phyloP scores from a whole-genome alignment of 805 yeast species.

The Clavispora carvajalis region DNA sequence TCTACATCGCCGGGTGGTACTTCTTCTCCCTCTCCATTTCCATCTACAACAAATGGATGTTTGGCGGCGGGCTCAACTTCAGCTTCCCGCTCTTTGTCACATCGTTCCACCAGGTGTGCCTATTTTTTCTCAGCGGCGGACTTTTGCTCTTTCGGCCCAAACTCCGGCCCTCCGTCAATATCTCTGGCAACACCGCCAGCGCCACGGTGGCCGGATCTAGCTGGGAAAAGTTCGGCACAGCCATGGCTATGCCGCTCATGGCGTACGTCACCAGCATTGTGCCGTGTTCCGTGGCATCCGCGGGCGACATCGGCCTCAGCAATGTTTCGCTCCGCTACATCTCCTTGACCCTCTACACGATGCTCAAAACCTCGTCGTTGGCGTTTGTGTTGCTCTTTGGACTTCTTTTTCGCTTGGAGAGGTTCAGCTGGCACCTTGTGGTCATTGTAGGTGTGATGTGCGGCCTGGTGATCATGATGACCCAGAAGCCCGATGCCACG shows the following conservation, averaged over 20 bases:
- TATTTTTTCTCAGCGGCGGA: conserved; percentile 48
- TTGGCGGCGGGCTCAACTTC: conserved; percentile 73
- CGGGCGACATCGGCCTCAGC: conserved; percentile 92
- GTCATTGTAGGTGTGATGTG: conserved; percentile 76
- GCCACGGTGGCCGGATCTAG: background rate
- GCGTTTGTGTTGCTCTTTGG: conserved; percentile 90
- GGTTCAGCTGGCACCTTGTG: conserved; percentile 60
- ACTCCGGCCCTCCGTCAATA: conserved; percentile 36
- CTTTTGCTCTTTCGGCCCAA: conserved; percentile 43
- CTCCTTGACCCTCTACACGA: conserved; percentile 80
- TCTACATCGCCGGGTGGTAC: conserved; percentile 59
- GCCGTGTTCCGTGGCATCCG: conserved; percentile 84
- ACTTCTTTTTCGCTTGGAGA: conserved; percentile 72
- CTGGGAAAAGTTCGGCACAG: conserved; percentile 7
- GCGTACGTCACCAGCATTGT: conserved; percentile 50
- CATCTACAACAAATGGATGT: conserved; percentile 96
- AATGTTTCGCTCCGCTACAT: conserved; percentile 78
- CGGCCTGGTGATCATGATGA: conserved; percentile 84
- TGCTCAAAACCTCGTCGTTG: conserved; percentile 84
- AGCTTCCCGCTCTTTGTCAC: conserved; percentile 83
- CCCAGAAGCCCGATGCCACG: conserved; percentile 30
- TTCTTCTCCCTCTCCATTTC: conserved; percentile 63
- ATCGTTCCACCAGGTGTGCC: conserved; percentile 73
- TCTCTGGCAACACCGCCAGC: background rate
- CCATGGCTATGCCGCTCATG: conserved; percentile 16